A percentile compares a stretch with the other conserved stretches of the same genome.
These are phyloP conservation scores for Xylaria sp. DNA, from an alignment of 2,329 filamentous ascomycete species.

Conservation along the genomic window DNA sequence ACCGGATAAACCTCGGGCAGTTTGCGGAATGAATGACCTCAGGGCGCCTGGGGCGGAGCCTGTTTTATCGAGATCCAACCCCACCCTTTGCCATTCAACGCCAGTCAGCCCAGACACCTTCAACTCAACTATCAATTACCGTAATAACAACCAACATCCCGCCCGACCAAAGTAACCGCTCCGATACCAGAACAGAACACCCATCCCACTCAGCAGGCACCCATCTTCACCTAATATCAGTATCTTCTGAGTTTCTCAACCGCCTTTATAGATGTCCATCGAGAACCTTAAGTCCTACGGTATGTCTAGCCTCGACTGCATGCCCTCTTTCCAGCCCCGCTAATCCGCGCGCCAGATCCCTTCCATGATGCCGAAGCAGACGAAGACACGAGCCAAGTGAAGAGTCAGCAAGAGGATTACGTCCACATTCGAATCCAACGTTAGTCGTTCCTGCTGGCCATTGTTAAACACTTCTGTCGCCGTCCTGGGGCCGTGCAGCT, in stretches of 20 bases:
- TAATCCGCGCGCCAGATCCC: conserved; percentile 63
- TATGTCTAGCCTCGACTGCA: conserved; percentile 43
- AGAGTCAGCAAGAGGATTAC: conserved; percentile 91
- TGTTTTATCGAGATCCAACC: conserved; percentile 7
- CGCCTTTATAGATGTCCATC: conserved; percentile 66
- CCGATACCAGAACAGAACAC: background rate
- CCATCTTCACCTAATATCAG: background rate
- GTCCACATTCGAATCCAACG: conserved; percentile 99
- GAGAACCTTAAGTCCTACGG: conserved; percentile 96
- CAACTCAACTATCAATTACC: background rate
- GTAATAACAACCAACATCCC: background rate
- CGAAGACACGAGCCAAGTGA: conserved; percentile 87
- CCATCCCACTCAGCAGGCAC: background rate
- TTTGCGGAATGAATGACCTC: background rate
- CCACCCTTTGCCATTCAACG: conserved; percentile 4
- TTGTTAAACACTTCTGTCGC: background rate
- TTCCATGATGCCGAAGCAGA: conserved; percentile 91
- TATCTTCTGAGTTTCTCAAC: conserved; percentile 1
- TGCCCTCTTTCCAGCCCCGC: conserved; percentile 14
- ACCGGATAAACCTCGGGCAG: conserved; percentile 9
- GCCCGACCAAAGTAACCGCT: background rate
- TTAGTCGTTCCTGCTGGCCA: conserved; percentile 47
- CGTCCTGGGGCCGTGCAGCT: background rate
- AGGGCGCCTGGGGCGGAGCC: background rate
- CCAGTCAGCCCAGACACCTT: background rate